A percentile compares a stretch with the other conserved stretches of the same genome.
Conservation (phyloP, 176 grass and related monocot genomes). For the Eleusine indica region DNA sequence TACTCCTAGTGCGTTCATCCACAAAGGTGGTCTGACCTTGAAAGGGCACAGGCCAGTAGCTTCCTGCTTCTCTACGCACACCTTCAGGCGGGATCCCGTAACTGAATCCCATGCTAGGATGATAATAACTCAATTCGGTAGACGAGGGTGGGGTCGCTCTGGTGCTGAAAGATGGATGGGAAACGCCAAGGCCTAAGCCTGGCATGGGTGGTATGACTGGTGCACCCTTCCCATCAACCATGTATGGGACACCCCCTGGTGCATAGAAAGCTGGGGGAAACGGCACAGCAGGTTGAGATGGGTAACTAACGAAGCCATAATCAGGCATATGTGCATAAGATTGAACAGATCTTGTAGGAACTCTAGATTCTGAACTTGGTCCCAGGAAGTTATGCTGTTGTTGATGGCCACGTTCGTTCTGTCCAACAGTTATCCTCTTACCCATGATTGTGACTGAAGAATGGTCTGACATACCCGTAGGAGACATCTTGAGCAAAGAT, state of each 20-base stretch:
- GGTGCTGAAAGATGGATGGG: constrained; percentile 43
- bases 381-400: constrained; percentile 56
- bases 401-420: constrained; percentile 43
- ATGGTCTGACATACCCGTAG: constrained; percentile 19
- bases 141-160: constrained; percentile 33
- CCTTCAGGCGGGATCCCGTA: constrained; percentile 44
- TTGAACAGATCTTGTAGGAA: constrained; percentile 36
- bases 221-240: constrained; percentile 53
- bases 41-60: constrained; percentile 44
- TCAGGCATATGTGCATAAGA: constrained; percentile 46
- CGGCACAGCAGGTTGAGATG: constrained; percentile 38
- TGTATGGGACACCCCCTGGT: constrained; percentile 43
- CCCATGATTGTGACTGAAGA: constrained; percentile 65
- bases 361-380: constrained; percentile 37
- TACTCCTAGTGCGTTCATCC: constrained; percentile 52
- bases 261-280: constrained; percentile 45
- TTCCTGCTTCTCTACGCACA: constrained; percentile 40
- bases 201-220: constrained; percentile 43
- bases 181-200: constrained; percentile 43
- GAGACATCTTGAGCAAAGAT: constrained; percentile 43
- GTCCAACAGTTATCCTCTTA: constrained; percentile 46
- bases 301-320: constrained; percentile 38
- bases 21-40: constrained; percentile 51
- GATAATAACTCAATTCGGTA: constrained; percentile 41
- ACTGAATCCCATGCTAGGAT: constrained; percentile 60